phyloP scores from a whole-genome alignment of 2,329 filamentous ascomycete genomes.

The Pyrenophora tritici-repentis region DNA sequence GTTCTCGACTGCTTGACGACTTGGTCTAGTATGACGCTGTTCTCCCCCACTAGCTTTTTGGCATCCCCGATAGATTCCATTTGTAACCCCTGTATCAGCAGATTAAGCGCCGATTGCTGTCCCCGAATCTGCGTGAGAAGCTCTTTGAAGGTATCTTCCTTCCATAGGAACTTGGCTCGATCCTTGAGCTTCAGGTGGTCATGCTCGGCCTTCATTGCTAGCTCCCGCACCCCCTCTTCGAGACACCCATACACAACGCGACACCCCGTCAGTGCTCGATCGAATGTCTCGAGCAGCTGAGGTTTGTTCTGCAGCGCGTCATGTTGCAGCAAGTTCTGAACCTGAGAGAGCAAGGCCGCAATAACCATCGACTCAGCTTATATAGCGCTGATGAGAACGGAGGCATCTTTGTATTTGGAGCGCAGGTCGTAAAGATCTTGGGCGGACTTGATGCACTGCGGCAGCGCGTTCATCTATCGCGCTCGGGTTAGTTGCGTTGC shows the following conservation, averaged over 20 bases:
- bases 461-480: conserved; percentile 27
- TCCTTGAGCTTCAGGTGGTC: conserved; percentile 32
- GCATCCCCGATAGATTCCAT: conserved; percentile 45
- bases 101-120: conserved; percentile 39
- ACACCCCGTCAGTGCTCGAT: conserved; percentile 40
- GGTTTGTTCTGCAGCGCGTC: conserved; percentile 36
- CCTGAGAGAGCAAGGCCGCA: conserved; percentile 39
- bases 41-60: conserved; percentile 35
- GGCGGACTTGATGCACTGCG: conserved; percentile 36
- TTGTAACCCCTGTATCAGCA: conserved; percentile 43
- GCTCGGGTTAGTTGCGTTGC: conserved; percentile 11
- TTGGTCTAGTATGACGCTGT: conserved; percentile 33
- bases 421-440: conserved; percentile 40
- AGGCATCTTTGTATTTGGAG: conserved; percentile 38
- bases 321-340: conserved; percentile 36
- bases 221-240: conserved; percentile 37
- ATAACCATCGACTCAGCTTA: conserved; percentile 44
- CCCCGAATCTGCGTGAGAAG: conserved; percentile 42
- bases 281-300: conserved; percentile 39
- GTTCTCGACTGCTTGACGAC: conserved; percentile 34
- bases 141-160: conserved; percentile 43
- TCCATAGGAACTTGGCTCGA: conserved; percentile 36
- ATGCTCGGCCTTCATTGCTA: conserved; percentile 25
- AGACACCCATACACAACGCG: conserved; percentile 41
- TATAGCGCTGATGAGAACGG: conserved; percentile 38